Base-by-base conservation (phyloP, 78 protist genomes). In the Dictyostelium purpureum region DNA sequence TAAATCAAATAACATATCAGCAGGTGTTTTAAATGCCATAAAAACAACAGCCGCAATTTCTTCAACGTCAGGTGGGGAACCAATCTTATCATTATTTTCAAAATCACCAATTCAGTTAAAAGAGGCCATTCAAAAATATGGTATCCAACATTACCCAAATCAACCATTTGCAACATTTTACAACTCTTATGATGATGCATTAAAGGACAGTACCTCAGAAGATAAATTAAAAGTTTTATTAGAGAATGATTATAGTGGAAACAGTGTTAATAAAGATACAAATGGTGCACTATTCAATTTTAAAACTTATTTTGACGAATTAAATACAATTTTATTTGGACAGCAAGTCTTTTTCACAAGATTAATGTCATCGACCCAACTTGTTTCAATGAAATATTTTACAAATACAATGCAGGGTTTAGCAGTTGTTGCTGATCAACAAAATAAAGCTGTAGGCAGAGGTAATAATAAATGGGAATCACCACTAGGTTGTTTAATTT, bases 401-500 rank as follows among this genome's bases (percentile, higher is more conserved):
- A 42, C 80, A 12, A 71, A 35, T 26, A 85, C 92, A 4, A 33
- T 38, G 6, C 92, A 70, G 7, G 92, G 92, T n/a, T 57, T 85
- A 3, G 78, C 35, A 6, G 19, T 88, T 7, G 31, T 57, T 11
- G 57, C 75, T n/a, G 77, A 88, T 31, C 87, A 31, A 4, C 94
- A 88, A 21, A 71, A 40, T 7, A 59, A 24, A 26, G 94, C 69
- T n/a, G 47, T 24, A 21, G 94, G 94, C 14, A n/a, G 94, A 11
- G 94, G 94, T 1, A n/a, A 31, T 28, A 88, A 88, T 35, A 35
- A 28, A 26, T 88, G 94, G 94, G 28, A 14, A 9, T 88, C 87
- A 9, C 87, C 94, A 56, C 47, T 65, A 2, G 94, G 94, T 2
- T 88, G 87, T 42, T 37, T 88, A 21, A 21, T 49, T 6, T 88